phyloP scores from a whole-genome alignment of 768 basidiomycete species.

The Boletus rex-veris region DNA sequence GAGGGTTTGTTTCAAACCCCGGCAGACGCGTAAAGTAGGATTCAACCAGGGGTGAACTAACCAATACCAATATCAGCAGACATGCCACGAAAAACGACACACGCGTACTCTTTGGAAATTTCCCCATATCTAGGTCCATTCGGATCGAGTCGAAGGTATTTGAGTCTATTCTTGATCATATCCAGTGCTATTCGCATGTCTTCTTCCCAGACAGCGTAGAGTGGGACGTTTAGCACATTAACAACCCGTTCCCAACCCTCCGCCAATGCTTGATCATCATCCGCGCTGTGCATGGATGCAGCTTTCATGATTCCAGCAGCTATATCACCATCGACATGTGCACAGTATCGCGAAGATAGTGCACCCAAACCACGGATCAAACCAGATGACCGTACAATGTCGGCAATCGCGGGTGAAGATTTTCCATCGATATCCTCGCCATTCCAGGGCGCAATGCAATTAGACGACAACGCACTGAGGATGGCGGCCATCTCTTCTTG shows the following conservation, averaged over 20 bases:
- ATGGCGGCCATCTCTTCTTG: conserved; percentile 59
- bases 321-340: conserved; percentile 54
- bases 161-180: conserved; percentile 70
- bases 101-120: conserved; percentile 69
- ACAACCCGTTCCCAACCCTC: conserved; percentile 75
- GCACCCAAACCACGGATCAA: conserved; percentile 58
- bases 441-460: conserved; percentile 52
- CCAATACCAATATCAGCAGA: conserved; percentile 6
- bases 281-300: conserved; percentile 49
- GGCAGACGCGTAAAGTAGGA: conserved; percentile 87
- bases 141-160: conserved; percentile 76
- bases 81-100: neutral
- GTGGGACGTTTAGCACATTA: conserved; percentile 82
- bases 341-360: conserved; percentile 65
- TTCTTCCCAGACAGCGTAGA: conserved; percentile 84
- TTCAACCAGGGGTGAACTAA: conserved; percentile 82
- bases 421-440: conserved; percentile 59
- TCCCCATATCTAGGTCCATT: conserved; percentile 82
- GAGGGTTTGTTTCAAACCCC: conserved; percentile 48
- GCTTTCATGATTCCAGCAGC: conserved; percentile 77
- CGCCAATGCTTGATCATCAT: conserved; percentile 51
- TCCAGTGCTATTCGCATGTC: conserved; percentile 75
- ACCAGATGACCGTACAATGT: conserved; percentile 51
- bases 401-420: conserved; percentile 61
- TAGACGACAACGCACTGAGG: conserved; percentile 25